Base-by-base conservation (phyloP, 2,329 filamentous ascomycete genomes). In the Gyromitra esculenta region DNA sequence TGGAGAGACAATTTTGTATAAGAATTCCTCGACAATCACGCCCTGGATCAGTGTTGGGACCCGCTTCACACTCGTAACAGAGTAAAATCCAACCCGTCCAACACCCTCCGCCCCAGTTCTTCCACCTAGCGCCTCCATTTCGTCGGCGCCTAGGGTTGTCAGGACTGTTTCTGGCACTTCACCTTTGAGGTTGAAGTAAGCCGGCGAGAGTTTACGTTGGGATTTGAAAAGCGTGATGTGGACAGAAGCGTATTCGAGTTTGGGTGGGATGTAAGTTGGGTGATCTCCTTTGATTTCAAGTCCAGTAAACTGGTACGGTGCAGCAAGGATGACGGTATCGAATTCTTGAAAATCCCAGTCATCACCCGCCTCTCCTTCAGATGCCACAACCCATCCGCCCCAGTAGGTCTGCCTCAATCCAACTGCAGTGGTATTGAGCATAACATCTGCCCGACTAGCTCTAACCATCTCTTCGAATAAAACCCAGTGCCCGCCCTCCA, bases 171-270 rank as follows among this genome's bases (percentile, higher is more conserved):
- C 89, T 0, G 95, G 96, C 0, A 91, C 88, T 15, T 85, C 82
- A 39, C 86, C 82, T 0, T 86, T 81, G 1, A 95, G 86, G 72
- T 89, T 88, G 85, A 98, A 97, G 82, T 90, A 94, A 1, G 83
- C 83, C 0, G 91, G 87, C n/a, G 88, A 90, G 18, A 97, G 87
- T 18, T 85, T 87, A 80, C 90, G 88, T 0, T 92, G 89, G 0
- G 93, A 92, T 92, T 0, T 87, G 81, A 99, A 95, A 0, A 98
- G 88, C 0, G 95, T 97, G 65, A 97, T 94, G 81, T 97, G 91
- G 0, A 98, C 87, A 60, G 88, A 88, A 1, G 93, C 92, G 82
- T 97, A 98, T 0, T 92, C 92, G n/a, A 97, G 90, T 60, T 88
- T 83, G 79, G 95, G 91, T 0, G 96, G 93, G 4, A 85, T 83